Base-by-base conservation (phyloP, 352 stramenopile species). In the Phytophthora syringae region DNA sequence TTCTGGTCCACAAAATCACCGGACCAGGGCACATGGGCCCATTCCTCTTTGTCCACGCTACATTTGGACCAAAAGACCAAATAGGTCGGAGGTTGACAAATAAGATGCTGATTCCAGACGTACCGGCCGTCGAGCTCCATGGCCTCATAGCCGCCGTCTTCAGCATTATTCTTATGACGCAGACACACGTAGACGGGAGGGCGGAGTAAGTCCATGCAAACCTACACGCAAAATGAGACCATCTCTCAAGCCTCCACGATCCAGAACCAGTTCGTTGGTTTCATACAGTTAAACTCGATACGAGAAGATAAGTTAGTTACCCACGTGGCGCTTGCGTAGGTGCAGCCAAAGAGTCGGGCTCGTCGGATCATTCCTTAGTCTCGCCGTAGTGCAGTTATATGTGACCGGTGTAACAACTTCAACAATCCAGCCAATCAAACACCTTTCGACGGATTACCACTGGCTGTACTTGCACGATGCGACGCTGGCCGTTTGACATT, bases 151-250 rank as follows among this genome's bases (percentile, higher is more conserved):
- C 45, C 60, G 42, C 50, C 64, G 44, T 77, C 74, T 6, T 21
- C 37, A 10, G 22, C 20, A 16, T 60, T 22, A 15, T 45, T 39
- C 44, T 77, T 75, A 12, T 82, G 79, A 21, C 81, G 79, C 30
- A 93, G 40, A 70, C 82, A 93, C 3, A 91, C 70, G 67, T 93
- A 93, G 59, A 80, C 59, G 1, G 85, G 85, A 36, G 85, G 79
- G 13, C 74, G 75, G 58, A 93, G 72, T 32, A 75, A 71, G 71
- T 86, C 76, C 85, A 92, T 90, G 58, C 70, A 72, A n/a, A n/a
- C n/a, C n/a, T n/a, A n/a, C n/a, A n/a, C n/a, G n/a, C n/a, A n/a
- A n/a, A n/a, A n/a, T n/a, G n/a, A n/a, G n/a, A n/a, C n/a, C n/a
- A n/a, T n/a, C n/a, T n/a, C n/a, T n/a, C n/a, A n/a, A n/a, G n/a